These are phyloP conservation scores for Crithidia acanthocephali DNA, from an alignment of 208 protist genomes.

Conservation along the genomic window DNA sequence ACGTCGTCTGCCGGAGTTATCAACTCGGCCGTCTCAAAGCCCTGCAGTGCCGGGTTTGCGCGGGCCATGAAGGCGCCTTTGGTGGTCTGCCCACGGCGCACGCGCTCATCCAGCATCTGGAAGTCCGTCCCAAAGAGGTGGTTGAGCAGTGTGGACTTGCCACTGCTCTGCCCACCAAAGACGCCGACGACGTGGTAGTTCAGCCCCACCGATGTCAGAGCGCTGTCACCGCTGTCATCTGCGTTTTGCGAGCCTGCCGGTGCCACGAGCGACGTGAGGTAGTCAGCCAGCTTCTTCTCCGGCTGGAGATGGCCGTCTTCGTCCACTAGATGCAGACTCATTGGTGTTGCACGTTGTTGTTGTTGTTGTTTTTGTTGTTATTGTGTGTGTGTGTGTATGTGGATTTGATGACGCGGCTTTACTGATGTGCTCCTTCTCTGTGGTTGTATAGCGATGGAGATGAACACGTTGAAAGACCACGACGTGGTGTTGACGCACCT, in stretches of 20 bases:
- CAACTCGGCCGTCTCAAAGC: constrained; percentile 20
- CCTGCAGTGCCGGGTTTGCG: constrained; percentile 35
- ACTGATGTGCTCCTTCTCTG: too few relatives aligned
- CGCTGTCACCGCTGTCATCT: neutral
- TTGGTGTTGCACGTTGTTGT: constrained; percentile 3
- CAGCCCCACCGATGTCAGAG: constrained; percentile 36
- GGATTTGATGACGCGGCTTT: too few relatives aligned
- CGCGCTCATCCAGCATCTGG: constrained; percentile 91
- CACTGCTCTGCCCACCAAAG: constrained; percentile 96
- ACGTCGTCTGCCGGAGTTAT: neutral
- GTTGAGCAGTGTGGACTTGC: constrained; percentile 98
- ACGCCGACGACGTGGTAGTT: constrained; percentile 94
- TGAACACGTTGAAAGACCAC: too few relatives aligned
- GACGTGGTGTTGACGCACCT: too few relatives aligned
- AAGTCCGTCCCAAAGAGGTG: constrained; percentile 96
- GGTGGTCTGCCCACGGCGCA: constrained; percentile 94
- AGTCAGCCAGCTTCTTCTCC: constrained; percentile 55
- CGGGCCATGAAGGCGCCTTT: constrained; percentile 91
- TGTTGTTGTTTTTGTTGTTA: too few relatives aligned
- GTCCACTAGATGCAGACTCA: constrained; percentile 74
- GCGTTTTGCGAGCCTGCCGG: neutral
- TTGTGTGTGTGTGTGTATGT: too few relatives aligned
- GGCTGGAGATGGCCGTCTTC: constrained; percentile 62
- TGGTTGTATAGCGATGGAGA: too few relatives aligned
- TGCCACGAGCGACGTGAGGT: constrained; percentile 33